These are phyloP conservation scores for Trifolium repens DNA, from an alignment of 306 rosid genomes.

Conservation along the genomic window DNA sequence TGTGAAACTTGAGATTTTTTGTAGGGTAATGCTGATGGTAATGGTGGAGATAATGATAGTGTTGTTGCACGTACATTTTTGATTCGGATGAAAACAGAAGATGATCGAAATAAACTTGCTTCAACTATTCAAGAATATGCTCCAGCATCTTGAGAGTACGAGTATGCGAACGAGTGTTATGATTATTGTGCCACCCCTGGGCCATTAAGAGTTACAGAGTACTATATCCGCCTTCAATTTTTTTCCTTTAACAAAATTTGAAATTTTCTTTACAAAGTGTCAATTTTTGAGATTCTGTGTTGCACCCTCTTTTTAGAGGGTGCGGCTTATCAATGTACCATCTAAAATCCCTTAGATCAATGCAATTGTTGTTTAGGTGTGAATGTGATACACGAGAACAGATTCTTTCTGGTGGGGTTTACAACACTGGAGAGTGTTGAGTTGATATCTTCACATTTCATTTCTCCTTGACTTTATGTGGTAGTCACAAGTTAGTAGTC, in stretches of 20 bases:
- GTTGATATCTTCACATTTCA: too few species aligned
- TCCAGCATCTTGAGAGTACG: slow-evolving; percentile 62
- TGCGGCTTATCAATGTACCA: slow-evolving; percentile 38
- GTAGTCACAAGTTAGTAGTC: too few species aligned
- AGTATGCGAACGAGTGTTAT: slow-evolving; percentile 3
- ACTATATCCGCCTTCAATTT: slow-evolving; percentile 37
- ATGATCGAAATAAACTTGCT: slow-evolving; percentile 79
- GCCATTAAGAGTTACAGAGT: slow-evolving; percentile 39
- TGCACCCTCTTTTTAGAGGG: slow-evolving; percentile 35
- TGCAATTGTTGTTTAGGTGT: slow-evolving; percentile 16
- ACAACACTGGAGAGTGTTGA: too few species aligned
- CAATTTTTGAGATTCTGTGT: slow-evolving; percentile 27
- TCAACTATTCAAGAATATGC: slow-evolving; percentile 87
- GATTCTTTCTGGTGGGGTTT: too few species aligned
- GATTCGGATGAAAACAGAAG: slow-evolving; percentile 84
- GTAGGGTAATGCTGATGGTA: slow-evolving; percentile 70
- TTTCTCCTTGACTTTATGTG: too few species aligned
- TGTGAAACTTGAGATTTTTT: slow-evolving; percentile 41
- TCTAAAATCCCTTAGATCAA: slow-evolving; percentile 28
- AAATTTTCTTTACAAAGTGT: slow-evolving; percentile 20
- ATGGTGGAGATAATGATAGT: slow-evolving; percentile 50
- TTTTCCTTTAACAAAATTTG: slow-evolving; percentile 26
- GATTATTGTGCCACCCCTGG: slow-evolving; percentile 39
- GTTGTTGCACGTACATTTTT: slow-evolving; percentile 85
- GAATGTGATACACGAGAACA: not conserved